A percentile compares a stretch with the other conserved stretches of the same genome.
Evolutionary conservation across 768 basidiomycete species (phyloP).

Genomic region (Phylloporus arenicola): DNA sequence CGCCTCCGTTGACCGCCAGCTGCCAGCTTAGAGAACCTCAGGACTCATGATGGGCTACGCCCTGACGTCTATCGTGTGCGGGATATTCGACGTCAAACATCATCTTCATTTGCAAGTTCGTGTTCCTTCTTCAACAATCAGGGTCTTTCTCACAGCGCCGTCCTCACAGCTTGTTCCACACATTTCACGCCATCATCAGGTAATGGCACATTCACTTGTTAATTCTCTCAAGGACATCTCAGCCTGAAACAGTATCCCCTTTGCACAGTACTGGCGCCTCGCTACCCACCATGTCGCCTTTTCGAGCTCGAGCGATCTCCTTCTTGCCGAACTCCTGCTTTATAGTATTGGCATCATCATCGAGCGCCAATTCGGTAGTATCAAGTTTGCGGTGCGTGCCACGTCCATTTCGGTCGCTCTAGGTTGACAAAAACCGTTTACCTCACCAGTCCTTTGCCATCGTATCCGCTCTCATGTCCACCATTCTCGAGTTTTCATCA

Average conservation of each 20-base stretch:
- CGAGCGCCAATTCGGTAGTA: constrained; percentile 81
- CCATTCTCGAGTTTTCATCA: constrained; percentile 59
- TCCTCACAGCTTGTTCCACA: constrained; percentile 73
- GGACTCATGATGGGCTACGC: constrained; percentile 74
- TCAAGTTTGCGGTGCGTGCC: constrained; percentile 75
- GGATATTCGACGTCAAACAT: constrained; percentile 83
- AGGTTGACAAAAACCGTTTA: constrained; percentile 4
- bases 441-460: constrained; percentile 65
- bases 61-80: constrained; percentile 64
- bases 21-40: constrained; percentile 25
- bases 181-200: constrained; percentile 86
- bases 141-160: constrained; percentile 1
- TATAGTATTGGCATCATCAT: constrained; percentile 66
- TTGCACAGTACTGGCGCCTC: constrained; percentile 79
- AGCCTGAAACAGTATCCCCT: constrained; percentile 30
- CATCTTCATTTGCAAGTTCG: constrained; percentile 79
- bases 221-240: constrained; percentile 15
- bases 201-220: constrained; percentile 26
- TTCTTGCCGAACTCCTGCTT: constrained; percentile 68
- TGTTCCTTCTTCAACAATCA: constrained; percentile 1
- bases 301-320: constrained; percentile 79
- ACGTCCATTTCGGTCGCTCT: not conserved
- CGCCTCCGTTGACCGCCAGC: not conserved
- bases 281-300: constrained; percentile 69
- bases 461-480: constrained; percentile 60